Percentiles rank a stretch among this genome's conserved stretches.
Evolutionary conservation across 2,329 filamentous ascomycete species (phyloP).

Genomic region (Corniculantispora saksenae): DNA sequence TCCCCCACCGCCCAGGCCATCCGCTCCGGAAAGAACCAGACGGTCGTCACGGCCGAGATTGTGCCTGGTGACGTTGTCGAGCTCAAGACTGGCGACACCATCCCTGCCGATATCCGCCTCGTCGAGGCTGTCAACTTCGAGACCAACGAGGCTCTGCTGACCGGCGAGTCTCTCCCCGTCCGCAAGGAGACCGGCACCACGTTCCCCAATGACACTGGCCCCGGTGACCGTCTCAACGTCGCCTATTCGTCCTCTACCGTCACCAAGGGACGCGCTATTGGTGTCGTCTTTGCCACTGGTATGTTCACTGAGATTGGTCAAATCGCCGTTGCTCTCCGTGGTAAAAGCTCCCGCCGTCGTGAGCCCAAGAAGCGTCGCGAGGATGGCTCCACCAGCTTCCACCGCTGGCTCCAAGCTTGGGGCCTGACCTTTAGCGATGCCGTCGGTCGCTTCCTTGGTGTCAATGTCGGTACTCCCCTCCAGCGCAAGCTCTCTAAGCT

Average conservation of each 20-base stretch:
- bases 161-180: constrained; percentile 64
- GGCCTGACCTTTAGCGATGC: constrained; percentile 38
- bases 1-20: constrained; percentile 47
- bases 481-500: constrained; percentile 70
- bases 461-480: constrained; percentile 63
- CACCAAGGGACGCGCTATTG: constrained; percentile 60
- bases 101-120: constrained; percentile 60
- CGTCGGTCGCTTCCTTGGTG: constrained; percentile 49
- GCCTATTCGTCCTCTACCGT: constrained; percentile 64
- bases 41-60: constrained; percentile 44
- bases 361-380: constrained; percentile 47
- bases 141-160: constrained; percentile 66
- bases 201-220: constrained; percentile 43
- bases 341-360: constrained; percentile 36
- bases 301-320: constrained; percentile 64
- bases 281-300: constrained; percentile 62
- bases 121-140: constrained; percentile 65
- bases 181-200: constrained; percentile 51
- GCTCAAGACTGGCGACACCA: constrained; percentile 58
- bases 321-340: constrained; percentile 53
- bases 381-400: constrained; percentile 38
- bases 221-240: constrained; percentile 62
- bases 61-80: constrained; percentile 60
- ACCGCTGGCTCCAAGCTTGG: constrained; percentile 38
- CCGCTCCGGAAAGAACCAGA: constrained; percentile 42